Percentiles rank a stretch among this genome's conserved stretches.
Conservation (phyloP, 2,329 filamentous ascomycete species). For the Phialemoniopsis sp. region DNA sequence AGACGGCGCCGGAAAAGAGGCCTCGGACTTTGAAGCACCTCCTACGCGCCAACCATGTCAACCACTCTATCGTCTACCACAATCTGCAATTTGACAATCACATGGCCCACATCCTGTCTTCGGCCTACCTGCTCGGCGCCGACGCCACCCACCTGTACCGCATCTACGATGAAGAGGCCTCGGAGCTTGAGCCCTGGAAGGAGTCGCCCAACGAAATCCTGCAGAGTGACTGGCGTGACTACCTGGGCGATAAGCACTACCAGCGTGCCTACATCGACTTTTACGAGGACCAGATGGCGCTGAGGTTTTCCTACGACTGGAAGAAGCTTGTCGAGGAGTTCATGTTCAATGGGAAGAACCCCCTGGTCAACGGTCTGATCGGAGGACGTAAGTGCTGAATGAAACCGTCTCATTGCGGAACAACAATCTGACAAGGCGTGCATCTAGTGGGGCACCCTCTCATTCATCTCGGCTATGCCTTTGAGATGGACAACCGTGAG, state of each 20-base stretch:
- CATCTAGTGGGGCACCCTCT: slow-evolving; percentile 80
- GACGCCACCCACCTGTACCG: slow-evolving; percentile 67
- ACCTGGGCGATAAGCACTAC: slow-evolving; percentile 72
- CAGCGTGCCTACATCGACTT: slow-evolving; percentile 92
- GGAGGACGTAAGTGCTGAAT: slow-evolving; percentile 60
- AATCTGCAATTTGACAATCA: slow-evolving; percentile 77
- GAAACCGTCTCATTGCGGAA: not conserved
- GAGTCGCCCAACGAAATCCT: slow-evolving; percentile 83
- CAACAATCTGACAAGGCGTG: slow-evolving; percentile 18
- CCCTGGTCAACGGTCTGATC: slow-evolving; percentile 76
- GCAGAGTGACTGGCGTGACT: slow-evolving; percentile 81
- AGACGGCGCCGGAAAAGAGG: slow-evolving; percentile 74
- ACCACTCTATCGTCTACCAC: slow-evolving; percentile 79
- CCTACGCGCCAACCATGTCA: slow-evolving; percentile 86
- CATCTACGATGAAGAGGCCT: slow-evolving; percentile 75
- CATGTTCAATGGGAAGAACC: slow-evolving; percentile 68
- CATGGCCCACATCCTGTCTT: slow-evolving; percentile 74
- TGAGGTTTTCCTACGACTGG: slow-evolving; percentile 74
- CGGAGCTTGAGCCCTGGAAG: slow-evolving; percentile 72
- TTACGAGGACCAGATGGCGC: slow-evolving; percentile 85
- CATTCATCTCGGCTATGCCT: slow-evolving; percentile 94
- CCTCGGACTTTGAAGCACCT: slow-evolving; percentile 85
- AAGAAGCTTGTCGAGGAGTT: slow-evolving; percentile 71
- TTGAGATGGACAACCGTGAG: slow-evolving; percentile 80
- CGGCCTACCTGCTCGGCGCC: slow-evolving; percentile 82